Evolutionary conservation across 805 yeast species (phyloP), one percentile per base, ranked within the genome.

Genomic region (Saturnispora bothae): DNA sequence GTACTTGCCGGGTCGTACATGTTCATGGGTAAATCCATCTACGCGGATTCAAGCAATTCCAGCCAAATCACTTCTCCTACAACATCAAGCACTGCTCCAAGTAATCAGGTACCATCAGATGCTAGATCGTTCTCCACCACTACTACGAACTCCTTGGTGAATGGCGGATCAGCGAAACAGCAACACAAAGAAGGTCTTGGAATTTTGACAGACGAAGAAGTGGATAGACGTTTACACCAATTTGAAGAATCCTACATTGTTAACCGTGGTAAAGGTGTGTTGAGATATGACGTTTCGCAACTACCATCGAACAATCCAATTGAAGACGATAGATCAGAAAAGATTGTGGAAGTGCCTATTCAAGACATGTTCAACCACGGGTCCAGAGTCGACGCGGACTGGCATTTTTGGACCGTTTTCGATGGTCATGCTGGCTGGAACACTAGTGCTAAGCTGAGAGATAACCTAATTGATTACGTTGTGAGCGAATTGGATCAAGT

Each of bases 341-440:
- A 79, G 44, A 75, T 83, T 26, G 73, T 82, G 7, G 82, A 80
- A 39, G 78, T 78, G 1, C 83, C 86, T 5, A 63, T 81, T n/a
- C 76, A 73, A 49, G 83, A 78, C 41, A 47, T 51, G 35, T 75
- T 73, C 43, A 66, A 73, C 38, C 56, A 69, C 46, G 66, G 69
- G 57, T 50, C 62, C 49, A 47, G 51, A 17, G 59, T 64, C n/a
- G 60, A 60, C 18, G 53, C 69, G 1, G 96, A 89, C 57, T 80
- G 96, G 82, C 81, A 83, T 71, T 85, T 92, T 54, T 92, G 94
- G 73, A 95, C 97, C 4, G 75, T 92, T 0, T 89, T 80, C 55
- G 98, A 92, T 59, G 98, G 98, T 10, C 98, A 92, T 59, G 86
- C 95, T 3, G 98, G 98, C 17, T 86, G 94, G 77, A 83, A 83